Percentiles rank a stretch among this genome's conserved stretches.
phyloP scores from a whole-genome alignment of 192 early-diverging fungal species.

The Backusella australiensis region DNA sequence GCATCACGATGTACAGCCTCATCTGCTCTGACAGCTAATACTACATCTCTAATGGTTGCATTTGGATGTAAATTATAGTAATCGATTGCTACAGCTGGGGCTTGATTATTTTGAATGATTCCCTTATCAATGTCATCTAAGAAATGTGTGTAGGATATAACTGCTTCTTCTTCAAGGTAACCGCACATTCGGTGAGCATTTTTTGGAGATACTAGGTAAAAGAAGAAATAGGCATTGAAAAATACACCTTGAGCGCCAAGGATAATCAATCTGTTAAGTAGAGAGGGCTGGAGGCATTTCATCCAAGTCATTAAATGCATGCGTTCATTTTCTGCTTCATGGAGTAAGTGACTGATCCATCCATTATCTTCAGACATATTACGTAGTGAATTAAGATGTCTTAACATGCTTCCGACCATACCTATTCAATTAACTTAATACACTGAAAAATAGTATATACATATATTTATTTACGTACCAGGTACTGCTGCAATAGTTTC shows the following conservation, averaged over 20 bases:
- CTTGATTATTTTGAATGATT: constrained; percentile 62
- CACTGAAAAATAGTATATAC: neutral
- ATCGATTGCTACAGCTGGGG: constrained; percentile 81
- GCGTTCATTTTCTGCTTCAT: constrained; percentile 92
- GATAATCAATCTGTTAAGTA: constrained; percentile 65
- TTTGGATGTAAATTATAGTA: constrained; percentile 76
- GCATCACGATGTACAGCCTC: constrained; percentile 88
- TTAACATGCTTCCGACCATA: constrained; percentile 82
- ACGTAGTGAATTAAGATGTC: constrained; percentile 78
- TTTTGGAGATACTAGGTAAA: constrained; percentile 79
- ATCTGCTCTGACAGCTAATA: constrained; percentile 85
- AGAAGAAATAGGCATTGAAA: constrained; percentile 85
- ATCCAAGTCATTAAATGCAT: constrained; percentile 70
- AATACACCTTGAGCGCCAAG: constrained; percentile 83
- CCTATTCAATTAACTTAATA: constrained; percentile 60
- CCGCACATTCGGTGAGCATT: constrained; percentile 85
- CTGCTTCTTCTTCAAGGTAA: constrained; percentile 93
- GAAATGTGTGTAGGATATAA: constrained; percentile 87
- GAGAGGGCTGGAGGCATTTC: constrained; percentile 61
- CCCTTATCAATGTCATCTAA: constrained; percentile 73
- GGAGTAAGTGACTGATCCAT: constrained; percentile 86
- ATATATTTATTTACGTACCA: constrained; percentile 30
- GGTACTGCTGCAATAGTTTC: constrained; percentile 73
- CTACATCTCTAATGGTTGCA: constrained; percentile 82
- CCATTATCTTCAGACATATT: constrained; percentile 81